phyloP scores from a whole-genome alignment of 495 filamentous ascomycete genomes.

The Neurospora sp. region DNA sequence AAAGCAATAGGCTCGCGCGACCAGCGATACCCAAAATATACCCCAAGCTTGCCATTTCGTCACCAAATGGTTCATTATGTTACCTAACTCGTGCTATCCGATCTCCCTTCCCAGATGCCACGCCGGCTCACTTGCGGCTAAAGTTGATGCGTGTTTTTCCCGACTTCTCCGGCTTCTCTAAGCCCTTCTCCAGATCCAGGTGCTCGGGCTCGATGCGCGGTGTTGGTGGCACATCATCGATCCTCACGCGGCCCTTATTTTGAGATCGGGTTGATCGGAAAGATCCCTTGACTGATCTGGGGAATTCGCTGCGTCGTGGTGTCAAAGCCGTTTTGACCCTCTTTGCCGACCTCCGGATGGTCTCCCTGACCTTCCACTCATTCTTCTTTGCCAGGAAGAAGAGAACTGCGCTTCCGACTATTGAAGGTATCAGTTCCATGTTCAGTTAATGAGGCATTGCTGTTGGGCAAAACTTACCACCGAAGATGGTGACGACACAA shows the following conservation, averaged over 20 bases:
- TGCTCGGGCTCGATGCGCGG: slow-evolving; percentile 31
- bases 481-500: slow-evolving; percentile 43
- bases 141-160: slow-evolving; percentile 17
- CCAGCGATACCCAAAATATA: background rate
- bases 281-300: slow-evolving; percentile 38
- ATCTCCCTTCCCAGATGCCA: background rate
- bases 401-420: slow-evolving; percentile 38
- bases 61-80: background rate
- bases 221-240: slow-evolving; percentile 43
- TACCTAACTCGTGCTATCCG: background rate
- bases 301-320: slow-evolving; percentile 43
- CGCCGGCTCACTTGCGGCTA: slow-evolving; percentile 14
- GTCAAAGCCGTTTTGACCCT: slow-evolving; percentile 45
- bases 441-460: background rate
- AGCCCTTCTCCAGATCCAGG: slow-evolving; percentile 42
- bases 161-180: slow-evolving; percentile 27
- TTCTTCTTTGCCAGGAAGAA: slow-evolving; percentile 48
- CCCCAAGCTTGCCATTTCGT: background rate
- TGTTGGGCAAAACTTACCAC: slow-evolving; percentile 33
- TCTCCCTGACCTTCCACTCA: slow-evolving; percentile 45
- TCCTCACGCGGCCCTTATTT: slow-evolving; percentile 15
- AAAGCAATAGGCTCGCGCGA: background rate
- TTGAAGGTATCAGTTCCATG: background rate
- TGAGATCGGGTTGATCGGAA: slow-evolving; percentile 12
- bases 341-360: slow-evolving; percentile 40